Evolutionary conservation across 768 basidiomycete genomes (phyloP).

Genomic region (Phylloporus arenicola): DNA sequence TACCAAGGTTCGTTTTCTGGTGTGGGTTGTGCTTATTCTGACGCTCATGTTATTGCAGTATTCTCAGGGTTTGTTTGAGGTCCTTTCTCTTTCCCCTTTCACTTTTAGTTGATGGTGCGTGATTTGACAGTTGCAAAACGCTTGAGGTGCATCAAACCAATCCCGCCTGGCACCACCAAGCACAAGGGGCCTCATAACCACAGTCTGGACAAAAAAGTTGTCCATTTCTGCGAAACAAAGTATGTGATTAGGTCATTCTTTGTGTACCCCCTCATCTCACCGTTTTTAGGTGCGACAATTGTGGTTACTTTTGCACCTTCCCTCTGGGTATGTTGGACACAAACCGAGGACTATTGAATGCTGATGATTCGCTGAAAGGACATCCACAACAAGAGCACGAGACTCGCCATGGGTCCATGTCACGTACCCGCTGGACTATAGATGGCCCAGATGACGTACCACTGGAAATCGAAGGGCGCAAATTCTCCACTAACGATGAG

Average conservation of each 20-base stretch:
- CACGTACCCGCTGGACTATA: constrained; percentile 49
- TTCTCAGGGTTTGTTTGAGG: constrained; percentile 40
- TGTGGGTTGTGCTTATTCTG: not conserved
- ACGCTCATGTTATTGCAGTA: constrained; percentile 33
- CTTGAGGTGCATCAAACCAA: constrained; percentile 42
- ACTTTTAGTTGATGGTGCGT: not conserved
- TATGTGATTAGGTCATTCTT: constrained; percentile 15
- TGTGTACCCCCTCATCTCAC: not conserved
- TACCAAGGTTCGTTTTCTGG: constrained; percentile 43
- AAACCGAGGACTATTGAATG: not conserved
- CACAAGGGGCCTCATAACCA: constrained; percentile 50
- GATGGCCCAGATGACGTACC: constrained; percentile 46
- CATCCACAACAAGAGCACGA: constrained; percentile 59
- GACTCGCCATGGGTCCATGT: constrained; percentile 62
- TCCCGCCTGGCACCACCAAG: constrained; percentile 37
- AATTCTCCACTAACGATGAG: constrained; percentile 48
- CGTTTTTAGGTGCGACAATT: constrained; percentile 42
- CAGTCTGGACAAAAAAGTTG: constrained; percentile 36
- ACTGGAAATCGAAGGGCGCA: constrained; percentile 51
- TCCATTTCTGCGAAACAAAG: constrained; percentile 53
- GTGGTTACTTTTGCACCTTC: constrained; percentile 55
- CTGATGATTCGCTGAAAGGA: constrained; percentile 29
- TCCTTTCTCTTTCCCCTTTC: not conserved
- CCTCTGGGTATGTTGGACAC: constrained; percentile 40
- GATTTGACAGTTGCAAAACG: constrained; percentile 41